Conservation (phyloP, 78 protist genomes). For the Dictyostelium intermedium region DNA sequence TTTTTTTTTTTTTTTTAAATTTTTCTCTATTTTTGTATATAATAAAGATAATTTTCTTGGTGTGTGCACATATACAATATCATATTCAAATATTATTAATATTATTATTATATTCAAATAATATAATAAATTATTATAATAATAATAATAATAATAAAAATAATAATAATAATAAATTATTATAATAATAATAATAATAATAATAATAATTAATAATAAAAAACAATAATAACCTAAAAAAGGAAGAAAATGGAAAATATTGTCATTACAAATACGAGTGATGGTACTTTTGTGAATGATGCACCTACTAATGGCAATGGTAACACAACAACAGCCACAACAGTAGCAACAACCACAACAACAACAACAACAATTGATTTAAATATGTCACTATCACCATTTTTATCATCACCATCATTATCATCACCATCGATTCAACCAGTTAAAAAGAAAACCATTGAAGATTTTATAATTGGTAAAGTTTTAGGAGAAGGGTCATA, state of each 20-base stretch:
- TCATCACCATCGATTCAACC: conserved; percentile 61
- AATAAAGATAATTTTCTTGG: neutral
- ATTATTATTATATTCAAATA: too few species aligned
- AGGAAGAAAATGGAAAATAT: neutral
- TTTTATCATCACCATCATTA: conserved; percentile 15
- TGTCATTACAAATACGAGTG: neutral
- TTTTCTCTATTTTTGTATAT: neutral
- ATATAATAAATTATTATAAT: neutral
- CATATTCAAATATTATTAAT: too few species aligned
- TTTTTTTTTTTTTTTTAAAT: neutral
- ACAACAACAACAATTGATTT: neutral
- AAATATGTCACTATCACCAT: neutral
- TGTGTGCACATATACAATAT: too few species aligned
- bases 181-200: too few species aligned
- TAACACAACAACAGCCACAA: neutral
- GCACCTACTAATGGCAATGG: neutral
- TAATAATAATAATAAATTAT: too few species aligned
- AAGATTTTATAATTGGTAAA: conserved; percentile 81
- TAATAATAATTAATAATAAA: neutral
- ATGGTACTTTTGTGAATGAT: neutral
- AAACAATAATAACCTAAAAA: neutral
- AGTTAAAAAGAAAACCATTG: conserved; percentile 65
- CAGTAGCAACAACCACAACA: neutral
- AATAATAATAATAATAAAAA: neutral
- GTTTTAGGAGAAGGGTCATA: conserved; percentile 84